A percentile compares a stretch with the other conserved stretches of the same genome.
Conservation (phyloP, 495 filamentous ascomycete species). For the Xylaria palmicola region DNA sequence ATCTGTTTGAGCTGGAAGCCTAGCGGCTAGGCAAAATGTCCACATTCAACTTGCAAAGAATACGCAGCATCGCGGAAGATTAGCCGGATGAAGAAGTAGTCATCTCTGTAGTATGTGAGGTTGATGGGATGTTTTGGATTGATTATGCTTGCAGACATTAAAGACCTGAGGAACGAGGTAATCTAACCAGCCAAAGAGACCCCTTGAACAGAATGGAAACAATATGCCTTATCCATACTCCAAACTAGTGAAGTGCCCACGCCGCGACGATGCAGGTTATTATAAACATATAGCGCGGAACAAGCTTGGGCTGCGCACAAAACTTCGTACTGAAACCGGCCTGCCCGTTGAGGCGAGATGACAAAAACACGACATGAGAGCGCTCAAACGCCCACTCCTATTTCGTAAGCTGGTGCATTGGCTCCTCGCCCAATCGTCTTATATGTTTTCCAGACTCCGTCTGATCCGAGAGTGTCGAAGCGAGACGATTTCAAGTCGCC, state of each 20-base stretch:
- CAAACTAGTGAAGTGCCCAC: background rate
- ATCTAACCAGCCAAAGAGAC: conserved; percentile 1
- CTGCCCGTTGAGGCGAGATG: background rate
- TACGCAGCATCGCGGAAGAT: no score
- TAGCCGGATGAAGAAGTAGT: no score
- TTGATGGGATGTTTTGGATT: no score
- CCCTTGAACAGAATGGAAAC: background rate
- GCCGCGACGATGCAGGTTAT: background rate
- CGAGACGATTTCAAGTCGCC: conserved; percentile 55
- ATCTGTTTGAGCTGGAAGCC: no score
- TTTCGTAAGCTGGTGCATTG: conserved; percentile 25
- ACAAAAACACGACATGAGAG: background rate
- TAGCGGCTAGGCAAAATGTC: no score
- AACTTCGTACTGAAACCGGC: background rate
- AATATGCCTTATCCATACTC: conserved; percentile 11
- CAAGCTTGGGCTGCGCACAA: background rate
- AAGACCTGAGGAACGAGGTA: background rate
- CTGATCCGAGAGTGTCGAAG: conserved; percentile 64
- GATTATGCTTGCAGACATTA: no score
- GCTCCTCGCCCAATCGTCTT: conserved; percentile 51
- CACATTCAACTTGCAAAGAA: no score
- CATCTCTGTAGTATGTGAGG: no score
- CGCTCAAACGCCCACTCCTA: conserved; percentile 24
- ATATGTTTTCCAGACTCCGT: conserved; percentile 52
- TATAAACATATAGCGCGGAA: background rate